Evolutionary conservation across 139 green algal genomes (phyloP).

Genomic region (Picochlorum sp.): DNA sequence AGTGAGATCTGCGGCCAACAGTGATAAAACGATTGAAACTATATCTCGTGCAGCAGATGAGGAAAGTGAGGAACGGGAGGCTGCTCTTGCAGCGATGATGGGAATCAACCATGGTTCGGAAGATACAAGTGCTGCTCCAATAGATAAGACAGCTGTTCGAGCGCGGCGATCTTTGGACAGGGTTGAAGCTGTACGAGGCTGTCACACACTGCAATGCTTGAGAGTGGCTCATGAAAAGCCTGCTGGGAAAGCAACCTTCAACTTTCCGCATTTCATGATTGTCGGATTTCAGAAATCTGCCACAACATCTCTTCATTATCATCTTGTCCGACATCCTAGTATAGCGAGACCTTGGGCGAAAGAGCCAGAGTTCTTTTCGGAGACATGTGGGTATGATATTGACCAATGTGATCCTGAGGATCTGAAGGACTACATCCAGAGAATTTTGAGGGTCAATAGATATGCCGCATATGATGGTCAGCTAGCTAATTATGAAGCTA

Average conservation of each 20-base stretch:
- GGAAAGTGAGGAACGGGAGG: not conserved
- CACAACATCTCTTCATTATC: slow-evolving; percentile 6
- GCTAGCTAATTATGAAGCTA: slow-evolving; percentile 20
- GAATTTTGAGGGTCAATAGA: not conserved
- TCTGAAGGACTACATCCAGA: not conserved
- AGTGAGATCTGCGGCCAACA: not conserved
- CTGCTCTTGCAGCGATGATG: slow-evolving; percentile 7
- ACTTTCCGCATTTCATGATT: slow-evolving; percentile 14
- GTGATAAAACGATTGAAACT: not conserved
- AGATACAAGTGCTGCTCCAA: not conserved
- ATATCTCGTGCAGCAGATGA: not conserved
- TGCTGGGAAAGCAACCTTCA: slow-evolving; percentile 4
- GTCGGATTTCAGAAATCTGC: slow-evolving; percentile 11
- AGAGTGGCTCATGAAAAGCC: slow-evolving; percentile 5
- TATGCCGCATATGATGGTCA: slow-evolving; percentile 8
- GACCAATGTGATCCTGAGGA: not conserved
- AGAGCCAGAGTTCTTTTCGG: slow-evolving; percentile 14
- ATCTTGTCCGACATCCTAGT: slow-evolving; percentile 6
- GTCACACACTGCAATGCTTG: slow-evolving; percentile 9
- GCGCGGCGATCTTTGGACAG: slow-evolving; percentile 7
- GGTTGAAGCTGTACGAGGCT: slow-evolving; percentile 10
- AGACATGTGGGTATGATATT: slow-evolving; percentile 6
- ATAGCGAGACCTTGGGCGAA: slow-evolving; percentile 4
- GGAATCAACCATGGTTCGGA: not conserved
- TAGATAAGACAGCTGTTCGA: not conserved